A percentile compares a stretch with the other conserved stretches of the same genome.
These are phyloP conservation scores for Talaromyces sp. DNA, from an alignment of 2,329 filamentous ascomycete genomes.

Conservation along the genomic window DNA sequence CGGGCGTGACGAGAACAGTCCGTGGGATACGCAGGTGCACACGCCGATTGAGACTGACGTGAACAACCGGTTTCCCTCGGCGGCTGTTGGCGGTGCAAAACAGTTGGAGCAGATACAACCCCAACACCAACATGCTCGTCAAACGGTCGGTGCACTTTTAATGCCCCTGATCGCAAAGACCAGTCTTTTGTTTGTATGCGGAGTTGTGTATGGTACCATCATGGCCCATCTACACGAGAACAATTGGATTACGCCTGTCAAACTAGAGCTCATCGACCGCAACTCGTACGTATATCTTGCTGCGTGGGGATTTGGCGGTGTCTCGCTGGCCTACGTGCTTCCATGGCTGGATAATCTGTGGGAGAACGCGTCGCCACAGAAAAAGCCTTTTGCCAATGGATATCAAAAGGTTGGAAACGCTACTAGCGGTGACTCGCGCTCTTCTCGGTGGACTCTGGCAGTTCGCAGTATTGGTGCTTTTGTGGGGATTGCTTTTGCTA, in stretches of 20 bases:
- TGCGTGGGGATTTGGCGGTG: conserved; percentile 77
- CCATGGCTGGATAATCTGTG: conserved; percentile 80
- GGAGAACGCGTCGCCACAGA: conserved; percentile 44
- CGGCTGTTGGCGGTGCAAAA: background rate
- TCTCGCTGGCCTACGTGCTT: conserved; percentile 70
- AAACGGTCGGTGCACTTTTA: conserved; percentile 35
- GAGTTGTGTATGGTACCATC: conserved; percentile 75
- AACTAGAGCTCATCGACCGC: conserved; percentile 52
- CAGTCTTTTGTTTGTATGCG: conserved; percentile 67
- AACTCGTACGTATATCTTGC: conserved; percentile 62
- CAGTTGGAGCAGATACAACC: conserved; percentile 15
- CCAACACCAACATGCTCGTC: conserved; percentile 23
- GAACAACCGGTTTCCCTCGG: conserved; percentile 13
- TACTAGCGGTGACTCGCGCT: conserved; percentile 21
- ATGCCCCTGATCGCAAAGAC: conserved; percentile 55
- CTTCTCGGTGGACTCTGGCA: conserved; percentile 60
- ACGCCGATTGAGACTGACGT: conserved; percentile 13
- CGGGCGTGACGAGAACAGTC: conserved; percentile 59
- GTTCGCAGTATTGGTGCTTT: conserved; percentile 66
- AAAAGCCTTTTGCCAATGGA: background rate
- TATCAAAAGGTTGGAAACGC: background rate
- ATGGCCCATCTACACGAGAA: conserved; percentile 74
- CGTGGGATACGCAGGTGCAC: conserved; percentile 73
- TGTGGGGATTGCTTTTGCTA: conserved; percentile 69
- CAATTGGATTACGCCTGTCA: conserved; percentile 56